Evolutionary conservation across 2,329 filamentous ascomycete genomes (phyloP), one percentile per base, ranked within the genome.

Genomic region (Fusarium pseudonygamai): DNA sequence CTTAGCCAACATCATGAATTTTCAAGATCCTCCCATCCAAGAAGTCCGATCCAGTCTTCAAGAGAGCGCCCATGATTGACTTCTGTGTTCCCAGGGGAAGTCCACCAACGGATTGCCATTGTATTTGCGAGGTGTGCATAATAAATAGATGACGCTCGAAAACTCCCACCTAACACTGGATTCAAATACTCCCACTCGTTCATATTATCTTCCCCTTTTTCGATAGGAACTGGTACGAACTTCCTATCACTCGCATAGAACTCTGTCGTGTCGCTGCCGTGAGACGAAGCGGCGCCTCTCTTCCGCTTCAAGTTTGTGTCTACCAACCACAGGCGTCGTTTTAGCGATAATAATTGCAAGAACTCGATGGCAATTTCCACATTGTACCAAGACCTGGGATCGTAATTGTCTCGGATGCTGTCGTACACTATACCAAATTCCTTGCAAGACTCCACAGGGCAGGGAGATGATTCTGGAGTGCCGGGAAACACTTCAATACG

Each of bases 391-490:
- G 11, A 1, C n/a, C 40, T 10, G n/a, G 7, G 1, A 11, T 6
- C 5, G 2, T 10, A 4, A 18, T 18, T 3, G 13, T 24, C 40
- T 10, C 4, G 15, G n/a, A 16, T 7, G n/a, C 40, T 24, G 6
- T 43, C 22, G 13, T 32, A 32, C 14, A n/a, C 15, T 16, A 49
- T 49, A 15, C 46, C 46, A 49, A 49, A 18, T 16, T 49, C 28
- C 28, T 14, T 15, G 20, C 45, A 47, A 47, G 26, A 47, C 9
- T 28, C 15, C 11, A n/a, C 15, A 8, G 28, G 46, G 3, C 28
- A 49, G 7, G 22, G 14, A 18, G 14, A 32, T 13, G 28, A 30
- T 18, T 16, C 11, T 5, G 46, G 20, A 32, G 28, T 32, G 15
- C 22, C 28, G 14, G 45, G 4, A 15, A 47, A 16, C 26, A 3